These are phyloP conservation scores for Yamadazyma kitorensis DNA, from an alignment of 805 yeast species.

Conservation along the genomic window DNA sequence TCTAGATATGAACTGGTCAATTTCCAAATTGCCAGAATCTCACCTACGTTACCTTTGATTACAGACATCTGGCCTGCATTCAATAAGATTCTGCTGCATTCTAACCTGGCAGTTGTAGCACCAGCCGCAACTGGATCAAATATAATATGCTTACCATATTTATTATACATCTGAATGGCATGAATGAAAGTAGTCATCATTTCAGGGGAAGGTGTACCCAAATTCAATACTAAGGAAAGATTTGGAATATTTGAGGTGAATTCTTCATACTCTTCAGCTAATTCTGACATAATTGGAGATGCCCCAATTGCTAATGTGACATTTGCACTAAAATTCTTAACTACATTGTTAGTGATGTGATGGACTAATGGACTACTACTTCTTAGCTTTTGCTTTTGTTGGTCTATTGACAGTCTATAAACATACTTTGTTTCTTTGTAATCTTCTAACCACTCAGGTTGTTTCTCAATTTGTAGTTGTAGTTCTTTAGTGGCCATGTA, in stretches of 20 bases:
- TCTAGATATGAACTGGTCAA: slow-evolving; percentile 21
- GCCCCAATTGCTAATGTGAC: slow-evolving; percentile 81
- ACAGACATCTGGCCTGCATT: slow-evolving; percentile 59
- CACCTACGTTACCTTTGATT: slow-evolving; percentile 86
- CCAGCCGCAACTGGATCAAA: slow-evolving; percentile 95
- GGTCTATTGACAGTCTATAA: background rate
- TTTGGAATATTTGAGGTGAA: slow-evolving; percentile 52
- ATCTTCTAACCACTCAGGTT: slow-evolving; percentile 8
- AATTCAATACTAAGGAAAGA: slow-evolving; percentile 61
- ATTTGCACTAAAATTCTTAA: slow-evolving; percentile 83
- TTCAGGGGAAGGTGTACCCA: slow-evolving; percentile 64
- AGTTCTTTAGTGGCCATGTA: slow-evolving; percentile 43
- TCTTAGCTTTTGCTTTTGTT: slow-evolving; percentile 17
- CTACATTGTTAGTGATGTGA: slow-evolving; percentile 87
- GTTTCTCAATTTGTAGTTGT: slow-evolving; percentile 22
- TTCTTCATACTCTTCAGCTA: slow-evolving; percentile 62
- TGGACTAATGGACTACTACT: slow-evolving; percentile 63
- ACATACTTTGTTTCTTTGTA: too few relatives aligned
- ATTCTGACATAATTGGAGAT: slow-evolving; percentile 87
- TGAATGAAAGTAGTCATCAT: slow-evolving; percentile 40
- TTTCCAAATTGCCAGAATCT: slow-evolving; percentile 59
- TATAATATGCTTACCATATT: slow-evolving; percentile 56
- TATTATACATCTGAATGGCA: slow-evolving; percentile 62
- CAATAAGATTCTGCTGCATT: slow-evolving; percentile 47
- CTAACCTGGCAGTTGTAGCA: slow-evolving; percentile 60